Evolutionary conservation across 1,284 basidiomycete species (phyloP), one percentile per base, ranked within the genome.

Genomic region (Schizophyllum amplum): DNA sequence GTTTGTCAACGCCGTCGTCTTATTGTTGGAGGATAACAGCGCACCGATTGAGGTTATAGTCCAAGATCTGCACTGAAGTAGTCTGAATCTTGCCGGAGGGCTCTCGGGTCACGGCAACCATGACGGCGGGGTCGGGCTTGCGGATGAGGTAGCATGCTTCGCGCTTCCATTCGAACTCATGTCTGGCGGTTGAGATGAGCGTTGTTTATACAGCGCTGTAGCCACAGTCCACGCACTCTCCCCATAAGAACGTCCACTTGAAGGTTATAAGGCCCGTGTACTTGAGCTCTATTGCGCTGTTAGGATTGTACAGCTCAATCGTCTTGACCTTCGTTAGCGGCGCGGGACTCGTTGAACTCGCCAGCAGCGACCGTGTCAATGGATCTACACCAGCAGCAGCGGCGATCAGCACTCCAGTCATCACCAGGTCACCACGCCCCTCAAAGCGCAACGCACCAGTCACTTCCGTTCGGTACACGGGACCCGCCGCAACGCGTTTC

Each of bases 51-150:
- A 92, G 74, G 64, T 93, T 93, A 65, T 93, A 93, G 68, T 93
- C 89, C 17, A 93, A 74, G n/a, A 93, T 80, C 66, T 92, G 89
- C n/a, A 92, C 74, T 9, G 33, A 42, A 9, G 33, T 42, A 1
- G 83, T 76, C 0, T 79, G 72, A 1, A 84, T 83, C 64, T 82
- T 86, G 5, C 84, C 85, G 3, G 82, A 73, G 0, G 85, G 80
- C 54, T 90, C 87, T 66, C 87, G 91, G 15, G 87, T 90, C 24
- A 89, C 76, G 0, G 89, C 90, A 13, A 92, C 84, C 1, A 92
- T 78, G 1, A 94, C 88, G 11, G 87, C 85, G 4, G 90, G 91
- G 63, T 94, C 90, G 3, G 90, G 89, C 66, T 91, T 91, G 50
- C 90, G 82, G 49, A 93, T 70, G 65, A 92, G 82, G 68, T 79